Evolutionary conservation across 768 basidiomycete genomes (phyloP).

Genomic region (Phaeolepiota aurea): DNA sequence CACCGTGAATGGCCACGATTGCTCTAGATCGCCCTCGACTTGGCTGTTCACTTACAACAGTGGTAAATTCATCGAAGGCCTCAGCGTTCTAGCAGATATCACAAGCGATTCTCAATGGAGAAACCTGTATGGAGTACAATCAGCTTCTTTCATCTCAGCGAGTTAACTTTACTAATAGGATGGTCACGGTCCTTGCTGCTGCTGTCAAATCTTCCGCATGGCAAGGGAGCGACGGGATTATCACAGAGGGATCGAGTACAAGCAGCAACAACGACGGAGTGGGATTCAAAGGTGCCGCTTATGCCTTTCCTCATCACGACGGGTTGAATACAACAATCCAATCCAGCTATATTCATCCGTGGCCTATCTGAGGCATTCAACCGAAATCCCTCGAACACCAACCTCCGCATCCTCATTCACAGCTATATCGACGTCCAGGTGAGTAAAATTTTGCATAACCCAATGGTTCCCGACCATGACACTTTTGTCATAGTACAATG

Average conservation of each 20-base stretch:
- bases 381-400: conserved; percentile 25
- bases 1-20: conserved; percentile 36
- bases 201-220: conserved; percentile 35
- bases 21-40: conserved; percentile 31
- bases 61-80: conserved; percentile 45
- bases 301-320: background rate
- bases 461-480: background rate
- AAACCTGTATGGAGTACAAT: conserved; percentile 22
- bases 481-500: conserved; percentile 30
- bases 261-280: conserved; percentile 34
- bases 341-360: conserved; percentile 19
- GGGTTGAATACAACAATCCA: background rate
- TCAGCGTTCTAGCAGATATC: conserved; percentile 33
- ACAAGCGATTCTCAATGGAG: conserved; percentile 34
- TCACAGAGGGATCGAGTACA: conserved; percentile 40
- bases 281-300: conserved; percentile 39
- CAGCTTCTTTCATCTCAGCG: background rate
- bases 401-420: conserved; percentile 31
- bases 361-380: conserved; percentile 37
- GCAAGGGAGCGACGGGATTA: conserved; percentile 41
- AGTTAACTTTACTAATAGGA: conserved; percentile 14
- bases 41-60: conserved; percentile 50
- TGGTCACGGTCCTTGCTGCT: conserved; percentile 27
- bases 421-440: conserved; percentile 48
- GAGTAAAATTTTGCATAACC: conserved; percentile 5